phyloP scores from a whole-genome alignment of 495 filamentous ascomycete genomes.

The Aeminium ludgeri region DNA sequence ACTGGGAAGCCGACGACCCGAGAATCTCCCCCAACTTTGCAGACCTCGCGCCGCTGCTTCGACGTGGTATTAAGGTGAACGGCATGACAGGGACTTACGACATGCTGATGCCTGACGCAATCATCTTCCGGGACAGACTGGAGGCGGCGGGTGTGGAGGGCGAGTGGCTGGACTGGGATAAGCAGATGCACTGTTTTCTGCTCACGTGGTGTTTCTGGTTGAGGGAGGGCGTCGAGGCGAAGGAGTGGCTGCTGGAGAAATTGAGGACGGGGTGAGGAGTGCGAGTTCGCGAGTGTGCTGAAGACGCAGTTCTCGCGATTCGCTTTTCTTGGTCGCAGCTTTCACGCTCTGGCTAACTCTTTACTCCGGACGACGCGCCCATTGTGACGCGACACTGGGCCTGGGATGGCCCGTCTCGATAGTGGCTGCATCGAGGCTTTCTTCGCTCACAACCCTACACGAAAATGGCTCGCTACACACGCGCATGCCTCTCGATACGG shows the following conservation, averaged over 20 bases:
- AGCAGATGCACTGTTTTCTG: slow-evolving; percentile 32
- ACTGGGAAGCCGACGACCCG: slow-evolving; percentile 18
- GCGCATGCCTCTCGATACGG: too few relatives aligned
- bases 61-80: slow-evolving; percentile 21
- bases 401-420: too few relatives aligned
- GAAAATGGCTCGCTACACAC: too few relatives aligned
- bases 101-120: slow-evolving; percentile 26
- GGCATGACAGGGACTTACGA: slow-evolving; percentile 25
- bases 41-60: slow-evolving; percentile 18
- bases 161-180: slow-evolving; percentile 31
- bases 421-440: too few relatives aligned
- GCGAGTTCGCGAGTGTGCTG: not conserved
- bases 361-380: not conserved
- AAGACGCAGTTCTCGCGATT: not conserved
- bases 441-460: too few relatives aligned
- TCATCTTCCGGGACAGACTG: slow-evolving; percentile 23
- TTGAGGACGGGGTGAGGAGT: not conserved
- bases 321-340: not conserved
- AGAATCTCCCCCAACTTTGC: slow-evolving; percentile 22
- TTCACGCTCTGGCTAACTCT: not conserved
- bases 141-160: slow-evolving; percentile 21
- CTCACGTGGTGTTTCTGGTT: slow-evolving; percentile 25
- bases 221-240: slow-evolving; percentile 22
- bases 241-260: slow-evolving; percentile 25
- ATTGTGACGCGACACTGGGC: too few relatives aligned